Evolutionary conservation across 2,329 filamentous ascomycete species (phyloP), one percentile per base, ranked within the genome.

Genomic region (Xylaria sp.): DNA sequence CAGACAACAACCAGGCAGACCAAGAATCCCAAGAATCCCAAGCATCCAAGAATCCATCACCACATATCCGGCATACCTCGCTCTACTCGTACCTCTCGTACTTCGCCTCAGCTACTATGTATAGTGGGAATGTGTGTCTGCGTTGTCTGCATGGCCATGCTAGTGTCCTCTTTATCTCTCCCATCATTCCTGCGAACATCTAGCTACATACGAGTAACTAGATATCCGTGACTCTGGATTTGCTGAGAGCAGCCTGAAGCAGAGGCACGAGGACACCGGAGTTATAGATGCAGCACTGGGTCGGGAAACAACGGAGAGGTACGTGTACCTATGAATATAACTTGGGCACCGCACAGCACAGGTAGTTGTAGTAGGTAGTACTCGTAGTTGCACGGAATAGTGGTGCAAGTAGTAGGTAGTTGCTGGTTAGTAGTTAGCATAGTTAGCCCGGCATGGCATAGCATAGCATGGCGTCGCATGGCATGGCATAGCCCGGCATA

Each of bases 231-330:
- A 51, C 52, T 30, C 16, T 3, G 47, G 53, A 42, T 50, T 18
- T 48, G 23, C 54, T 37, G 52, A 47, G 52, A 47, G 49, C 50
- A 54, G 48, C 19, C 13, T 11, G 18, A 13, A 54, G 57, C 47
- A 59, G 39, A 55, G 54, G 57, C 59, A 58, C 53, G 59, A 58
- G 59, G 50, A 58, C 55, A 52, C 62, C 52, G 30, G 18, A 59
- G 56, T 60, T 60, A 64, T 19, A 34, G 50, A 48, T 54, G 56
- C 55, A 54, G 39, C 47, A 57, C 51, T 48, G 52, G 46, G 46
- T 51, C 52, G 47, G 55, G 54, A 56, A 57, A 55, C 53, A 55
- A 48, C 18, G 37, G 35, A 23, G 48, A 61, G 34, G 56, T 60
- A 63, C 56, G 49, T 51, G 49, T 51, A 51, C 49, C 49, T 51